Base-by-base conservation (phyloP, 345 rosid species). In the Eucalyptus cloeziana region DNA sequence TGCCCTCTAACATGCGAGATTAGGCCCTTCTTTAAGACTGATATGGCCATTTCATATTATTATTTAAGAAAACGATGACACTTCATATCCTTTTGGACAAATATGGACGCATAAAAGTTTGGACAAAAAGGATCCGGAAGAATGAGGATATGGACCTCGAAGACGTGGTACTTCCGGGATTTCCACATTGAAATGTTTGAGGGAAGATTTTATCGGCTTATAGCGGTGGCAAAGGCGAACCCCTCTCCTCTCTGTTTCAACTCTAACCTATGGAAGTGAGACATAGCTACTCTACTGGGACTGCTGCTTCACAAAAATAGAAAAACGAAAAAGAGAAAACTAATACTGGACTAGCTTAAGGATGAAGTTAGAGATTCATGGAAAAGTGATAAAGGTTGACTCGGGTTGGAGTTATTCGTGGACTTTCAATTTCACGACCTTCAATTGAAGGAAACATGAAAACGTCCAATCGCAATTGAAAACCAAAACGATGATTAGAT, bases 1-100 rank as follows among this genome's bases (percentile, higher is more conserved):
- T 16, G 21, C 54, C 0, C 54, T 51, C 0, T 16, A 0, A 16
- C 16, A 6, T 6, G 8, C 2, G 8, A 51, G 21, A 51, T 6
- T 51, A 16, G 8, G 8, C 21, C 54, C 0, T 16, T 51, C 8
- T 51, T 51, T 51, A 16, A 51, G 54, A 51, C 0, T 51, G 2
- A 51, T 51, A 51, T 16, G 21, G 54, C 54, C 0, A 51, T 51
- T 51, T 51, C 8, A 16, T 16, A 51, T 16, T 16, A 51, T 51
- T 51, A 51, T 51, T 51, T 51, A 2, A 51, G 4, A 51, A 51
- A 51, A 51, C 2, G 1, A 51, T 6, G 54, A 0, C 1, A 16
- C 1, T 51, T 6, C 4, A n/a, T n/a, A n/a, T n/a, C n/a, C n/a
- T n/a, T n/a, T n/a, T 1, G 10, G 31, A 60, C 27, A 62, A 62